phyloP scores from a whole-genome alignment of 163 green algal genomes.

The Volvox carteri region DNA sequence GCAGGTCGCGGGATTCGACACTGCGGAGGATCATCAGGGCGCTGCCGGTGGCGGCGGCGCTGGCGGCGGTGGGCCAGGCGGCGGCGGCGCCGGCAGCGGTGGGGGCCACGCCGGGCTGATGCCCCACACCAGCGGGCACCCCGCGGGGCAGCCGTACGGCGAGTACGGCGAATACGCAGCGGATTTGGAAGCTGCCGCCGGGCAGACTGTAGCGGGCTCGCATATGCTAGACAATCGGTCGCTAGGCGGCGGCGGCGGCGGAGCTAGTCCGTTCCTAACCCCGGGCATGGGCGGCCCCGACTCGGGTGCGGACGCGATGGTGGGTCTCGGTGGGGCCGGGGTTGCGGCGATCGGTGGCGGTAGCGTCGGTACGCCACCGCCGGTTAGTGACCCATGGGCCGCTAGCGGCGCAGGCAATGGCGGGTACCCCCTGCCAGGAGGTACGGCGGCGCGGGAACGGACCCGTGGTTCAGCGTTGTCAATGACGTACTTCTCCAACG shows the following conservation, averaged over 20 bases:
- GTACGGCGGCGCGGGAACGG: constrained; percentile 21
- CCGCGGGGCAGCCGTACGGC: neutral
- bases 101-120: neutral
- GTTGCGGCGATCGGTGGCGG: neutral
- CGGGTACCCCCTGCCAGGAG: neutral
- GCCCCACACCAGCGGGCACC: neutral
- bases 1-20: constrained; percentile 51
- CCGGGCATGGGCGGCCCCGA: neutral
- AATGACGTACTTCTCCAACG: neutral
- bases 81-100: neutral
- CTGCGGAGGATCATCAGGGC: neutral
- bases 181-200: too few relatives aligned
- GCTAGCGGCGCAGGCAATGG: neutral
- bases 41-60: neutral
- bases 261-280: neutral
- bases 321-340: neutral
- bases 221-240: too few relatives aligned
- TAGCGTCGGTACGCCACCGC: neutral
- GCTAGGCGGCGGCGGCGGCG: too few relatives aligned
- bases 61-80: neutral
- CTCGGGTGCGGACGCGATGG: neutral
- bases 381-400: neutral
- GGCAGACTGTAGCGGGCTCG: too few relatives aligned
- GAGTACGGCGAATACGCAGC: too few relatives aligned
- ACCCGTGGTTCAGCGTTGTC: constrained; percentile 4